Evolutionary conservation across 352 stramenopile genomes (phyloP).

Genomic region (Globisporangium okanoganense): DNA sequence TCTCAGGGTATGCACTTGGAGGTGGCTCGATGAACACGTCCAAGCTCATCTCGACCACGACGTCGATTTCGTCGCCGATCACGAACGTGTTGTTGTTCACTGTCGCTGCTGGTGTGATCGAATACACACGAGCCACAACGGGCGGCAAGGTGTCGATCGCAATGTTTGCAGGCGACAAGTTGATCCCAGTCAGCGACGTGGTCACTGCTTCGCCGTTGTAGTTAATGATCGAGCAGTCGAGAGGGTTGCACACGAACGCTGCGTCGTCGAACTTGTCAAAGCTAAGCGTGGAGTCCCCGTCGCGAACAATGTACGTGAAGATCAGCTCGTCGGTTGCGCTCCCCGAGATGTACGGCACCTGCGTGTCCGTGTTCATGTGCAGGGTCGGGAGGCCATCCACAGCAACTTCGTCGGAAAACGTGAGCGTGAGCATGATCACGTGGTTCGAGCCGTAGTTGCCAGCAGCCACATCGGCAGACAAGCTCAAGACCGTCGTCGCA

Average conservation of each 20-base stretch:
- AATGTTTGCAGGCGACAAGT: constrained; percentile 44
- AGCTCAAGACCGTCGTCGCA: constrained; percentile 34
- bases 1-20: constrained; percentile 62
- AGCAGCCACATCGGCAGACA: constrained; percentile 41
- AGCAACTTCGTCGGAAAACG: constrained; percentile 74
- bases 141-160: constrained; percentile 55
- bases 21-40: constrained; percentile 79
- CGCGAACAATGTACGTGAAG: constrained; percentile 72
- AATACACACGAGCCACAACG: constrained; percentile 57
- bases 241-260: constrained; percentile 39
- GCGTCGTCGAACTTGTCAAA: constrained; percentile 61
- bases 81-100: constrained; percentile 71
- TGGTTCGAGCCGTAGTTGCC: constrained; percentile 72
- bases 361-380: constrained; percentile 53
- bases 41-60: constrained; percentile 70
- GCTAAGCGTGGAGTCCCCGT: constrained; percentile 31
- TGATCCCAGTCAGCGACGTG: constrained; percentile 37
- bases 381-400: constrained; percentile 46
- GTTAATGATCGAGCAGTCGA: constrained; percentile 57
- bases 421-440: constrained; percentile 62
- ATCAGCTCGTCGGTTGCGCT: constrained; percentile 40
- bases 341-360: constrained; percentile 58
- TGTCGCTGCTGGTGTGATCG: constrained; percentile 38
- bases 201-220: constrained; percentile 48
- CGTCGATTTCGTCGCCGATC: constrained; percentile 74